A percentile compares a stretch with the other conserved stretches of the same genome.
phyloP scores from a whole-genome alignment of 306 rosid genomes.

The Glycine latifolia region DNA sequence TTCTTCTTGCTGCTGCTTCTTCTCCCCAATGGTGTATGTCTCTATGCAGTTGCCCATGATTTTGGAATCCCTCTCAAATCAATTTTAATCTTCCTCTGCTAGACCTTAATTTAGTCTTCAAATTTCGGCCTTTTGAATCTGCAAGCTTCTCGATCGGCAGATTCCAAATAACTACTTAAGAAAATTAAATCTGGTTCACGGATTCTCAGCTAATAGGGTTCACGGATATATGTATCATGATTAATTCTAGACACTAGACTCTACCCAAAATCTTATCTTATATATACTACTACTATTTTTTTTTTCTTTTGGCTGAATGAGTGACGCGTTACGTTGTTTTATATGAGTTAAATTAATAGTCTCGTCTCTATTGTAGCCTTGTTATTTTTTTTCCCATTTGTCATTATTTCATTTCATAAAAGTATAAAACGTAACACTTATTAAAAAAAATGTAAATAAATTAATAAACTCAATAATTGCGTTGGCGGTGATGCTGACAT shows the following conservation, averaged over 20 bases:
- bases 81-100: too few species aligned
- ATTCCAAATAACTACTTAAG: too few species aligned
- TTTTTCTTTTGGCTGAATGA: not conserved
- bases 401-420: conserved; percentile 28
- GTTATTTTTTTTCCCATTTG: conserved; percentile 35
- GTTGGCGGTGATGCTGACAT: conserved; percentile 51
- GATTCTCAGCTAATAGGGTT: conserved; percentile 28
- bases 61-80: too few species aligned
- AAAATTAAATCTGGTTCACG: conserved; percentile 36
- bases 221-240: conserved; percentile 41
- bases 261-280: not conserved
- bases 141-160: too few species aligned
- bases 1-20: conserved; percentile 34
- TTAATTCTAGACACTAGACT: not conserved
- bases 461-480: conserved; percentile 15
- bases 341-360: not conserved
- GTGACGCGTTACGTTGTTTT: conserved; percentile 35
- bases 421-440: not conserved
- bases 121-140: too few species aligned
- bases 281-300: too few species aligned
- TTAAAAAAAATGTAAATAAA: not conserved
- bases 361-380: not conserved
- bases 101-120: too few species aligned
- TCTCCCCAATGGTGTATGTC: conserved; percentile 43
- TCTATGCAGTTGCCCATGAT: conserved; percentile 86